Evolutionary conservation across 1,139 yeast genomes (phyloP).

Genomic region (Yamadazyma sp.): DNA sequence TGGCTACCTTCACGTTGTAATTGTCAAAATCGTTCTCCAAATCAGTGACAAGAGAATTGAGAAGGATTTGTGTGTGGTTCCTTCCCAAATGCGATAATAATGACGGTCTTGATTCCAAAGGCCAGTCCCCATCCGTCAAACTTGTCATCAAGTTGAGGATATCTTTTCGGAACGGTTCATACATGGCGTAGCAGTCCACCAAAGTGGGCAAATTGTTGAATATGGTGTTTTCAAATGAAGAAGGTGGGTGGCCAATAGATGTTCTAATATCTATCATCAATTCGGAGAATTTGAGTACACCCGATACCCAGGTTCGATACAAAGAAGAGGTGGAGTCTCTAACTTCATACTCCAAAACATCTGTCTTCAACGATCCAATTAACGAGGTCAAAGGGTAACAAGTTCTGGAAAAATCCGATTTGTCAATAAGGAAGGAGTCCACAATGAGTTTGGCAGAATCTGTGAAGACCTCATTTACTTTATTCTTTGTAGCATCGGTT

Average conservation of each 20-base stretch:
- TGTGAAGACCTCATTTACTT: conserved; percentile 51
- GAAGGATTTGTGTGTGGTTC: conserved; percentile 56
- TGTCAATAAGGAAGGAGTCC: conserved; percentile 56
- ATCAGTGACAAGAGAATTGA: conserved; percentile 59
- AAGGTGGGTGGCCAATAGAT: conserved; percentile 47
- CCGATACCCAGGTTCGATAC: conserved; percentile 43
- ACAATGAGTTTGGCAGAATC: conserved; percentile 51
- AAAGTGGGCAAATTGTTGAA: conserved; percentile 57
- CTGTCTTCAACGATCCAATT: conserved; percentile 47
- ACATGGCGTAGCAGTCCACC: conserved; percentile 57
- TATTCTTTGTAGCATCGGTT: conserved; percentile 37
- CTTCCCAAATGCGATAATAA: conserved; percentile 78
- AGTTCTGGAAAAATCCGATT: conserved; percentile 51
- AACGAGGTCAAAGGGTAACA: conserved; percentile 55
- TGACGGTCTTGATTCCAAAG: conserved; percentile 61
- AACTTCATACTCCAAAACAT: conserved; percentile 38
- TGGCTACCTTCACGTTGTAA: conserved; percentile 51
- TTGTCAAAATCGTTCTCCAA: conserved; percentile 61
- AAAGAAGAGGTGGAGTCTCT: conserved; percentile 44
- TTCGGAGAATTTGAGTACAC: conserved; percentile 42
- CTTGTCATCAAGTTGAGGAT: conserved; percentile 61
- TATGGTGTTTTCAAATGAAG: conserved; percentile 63
- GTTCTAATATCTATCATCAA: conserved; percentile 57
- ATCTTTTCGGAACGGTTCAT: conserved; percentile 47
- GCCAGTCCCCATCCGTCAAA: conserved; percentile 64